Base-by-base conservation (phyloP, 495 filamentous ascomycete genomes). In the Niebla homalea region DNA sequence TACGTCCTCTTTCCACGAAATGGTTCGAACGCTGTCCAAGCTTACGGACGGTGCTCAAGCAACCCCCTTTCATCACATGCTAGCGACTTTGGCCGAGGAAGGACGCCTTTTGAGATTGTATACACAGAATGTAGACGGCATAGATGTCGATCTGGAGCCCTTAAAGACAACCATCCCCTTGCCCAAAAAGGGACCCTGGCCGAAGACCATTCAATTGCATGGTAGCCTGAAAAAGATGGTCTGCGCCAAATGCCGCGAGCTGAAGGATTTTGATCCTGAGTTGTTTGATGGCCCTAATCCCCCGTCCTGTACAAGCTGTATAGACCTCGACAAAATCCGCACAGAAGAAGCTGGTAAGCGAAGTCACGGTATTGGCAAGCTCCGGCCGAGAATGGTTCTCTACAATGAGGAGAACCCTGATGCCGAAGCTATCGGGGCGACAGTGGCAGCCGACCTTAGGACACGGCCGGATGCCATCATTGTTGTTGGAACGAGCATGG, bases 381-480 rank as follows among this genome's bases (percentile, higher is more conserved):
- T 98, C 51, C 80, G 92, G 21, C 92, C 92, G 16, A 80, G 92
- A 20, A 95, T 98, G 65, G 89, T 96, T 2, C 72, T 98, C 21
- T 98, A 98, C 70, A 95, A 98, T 65, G 92, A 98, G 64, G 83
- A 87, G 62, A 94, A 95, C 60, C 90, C 92, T 1, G 92, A 98
- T 53, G 86, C 89, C 43, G 90, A 94, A 53, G 89, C 92, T 18
- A 98, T 98, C 61, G 89, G 92, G 14, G 81, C 87, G 7, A 87
- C 94, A 12, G 84, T 89, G 52, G 79, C 75, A 42, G 78, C 87
- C 2, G 92, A 98, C 62, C 67, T 97, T 20, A 81, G 85, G 46
- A 78, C 80, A 26, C 75, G 88, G 35, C 92, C 92, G 0, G 93
- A 96, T 58, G 89, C 89, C 6, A 70, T 98, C 21, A 79, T 98